Base-by-base conservation (phyloP, 2,329 filamentous ascomycete species). In the Immersiporthe knoxdaviesiana region DNA sequence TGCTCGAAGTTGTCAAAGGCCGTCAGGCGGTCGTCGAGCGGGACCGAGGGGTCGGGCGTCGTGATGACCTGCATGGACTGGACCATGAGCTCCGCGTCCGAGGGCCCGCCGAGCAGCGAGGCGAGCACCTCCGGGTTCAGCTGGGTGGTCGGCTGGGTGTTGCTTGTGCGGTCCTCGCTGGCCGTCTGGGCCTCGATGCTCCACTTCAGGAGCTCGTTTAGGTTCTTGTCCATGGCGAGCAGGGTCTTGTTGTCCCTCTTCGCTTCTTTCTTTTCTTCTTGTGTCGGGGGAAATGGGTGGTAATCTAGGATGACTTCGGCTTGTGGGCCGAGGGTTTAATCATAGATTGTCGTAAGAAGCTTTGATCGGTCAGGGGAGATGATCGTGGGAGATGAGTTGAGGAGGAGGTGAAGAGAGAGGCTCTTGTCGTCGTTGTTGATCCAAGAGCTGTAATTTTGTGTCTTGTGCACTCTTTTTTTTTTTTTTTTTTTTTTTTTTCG, bases 1-100 rank as follows among this genome's bases (percentile, higher is more conserved):
- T 97, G 93, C 82, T 97, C 94, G 72, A 97, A 91, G 82, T 97
- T 97, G 86, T 97, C 94, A 80, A 97, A 97, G 50, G 94, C 94
- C 69, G 90, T 87, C 66, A 97, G 81, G 79, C 92, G 93, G 80
- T 93, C 88, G 58, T 93, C 91, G 63, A 95, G 84, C 4, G 88
- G 86, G 68, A 91, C 83, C 68, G 91, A 85, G 11, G 88, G 82
- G 74, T 87, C 84, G 1, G 82, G 73, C 24, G 89, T 88, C 12
- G 84, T 86, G 76, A 97, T 91, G 68, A 92, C 88, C 37, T 86
- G 85, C 89, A 99, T 97, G 72, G 92, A 86, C 65, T 91, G 88
- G 75, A 88, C 89, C 96, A 99, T 98, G 66, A 97, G 87, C 71
- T 98, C 93, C 30, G 96, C 94, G 72, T 99, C 95, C 2, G 91